Base-by-base conservation (phyloP, 495 filamentous ascomycete species). In the Extremus antarcticus region DNA sequence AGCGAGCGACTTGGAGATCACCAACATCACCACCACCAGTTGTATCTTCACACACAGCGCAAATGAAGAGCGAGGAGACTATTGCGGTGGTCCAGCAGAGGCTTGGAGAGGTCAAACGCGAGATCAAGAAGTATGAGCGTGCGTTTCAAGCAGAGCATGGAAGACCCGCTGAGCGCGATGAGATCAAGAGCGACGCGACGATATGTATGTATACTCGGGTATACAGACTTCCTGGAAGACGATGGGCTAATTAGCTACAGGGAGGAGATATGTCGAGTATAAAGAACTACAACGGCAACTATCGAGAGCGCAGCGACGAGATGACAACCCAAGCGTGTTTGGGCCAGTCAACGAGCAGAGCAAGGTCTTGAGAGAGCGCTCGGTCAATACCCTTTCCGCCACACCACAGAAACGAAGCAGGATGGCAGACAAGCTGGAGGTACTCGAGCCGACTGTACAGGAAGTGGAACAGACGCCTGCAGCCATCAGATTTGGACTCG, bases 91-190 rank as follows among this genome's bases (percentile, higher is more conserved):
- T 8, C 4, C 43, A 45, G n/a, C 4, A 45, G 43, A 45, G 16
- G 17, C 20, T 49, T 23, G 24, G 11, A 24, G 43, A 45, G 21
- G 25, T 56, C 32, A 46, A 45, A 32, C 71, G 73, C 10, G 86
- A 94, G 57, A 71, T 98, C 25, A 98, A 96, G 68, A 69, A 75
- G 64, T 98, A 89, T 84, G 91, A 98, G 68, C 80, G 78, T 60
- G 71, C 77, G 4, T 96, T 92, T 73, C 70, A 71, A 20, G 70
- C 72, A 1, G 78, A 95, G 64, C 74, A 70, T 11, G 90, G 89
- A 16, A 76, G 74, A 50, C 95, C 94, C 72, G 84, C 92, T 13
- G 75, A 77, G 19, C 83, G 88, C 38, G 81, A 84, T 15, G 90
- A 95, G 68, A 94, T 96, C 66, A 95, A 95, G 69, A 76, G 82